Base-by-base conservation (phyloP, 2,329 filamentous ascomycete species). In the Hypoxylon sp. region DNA sequence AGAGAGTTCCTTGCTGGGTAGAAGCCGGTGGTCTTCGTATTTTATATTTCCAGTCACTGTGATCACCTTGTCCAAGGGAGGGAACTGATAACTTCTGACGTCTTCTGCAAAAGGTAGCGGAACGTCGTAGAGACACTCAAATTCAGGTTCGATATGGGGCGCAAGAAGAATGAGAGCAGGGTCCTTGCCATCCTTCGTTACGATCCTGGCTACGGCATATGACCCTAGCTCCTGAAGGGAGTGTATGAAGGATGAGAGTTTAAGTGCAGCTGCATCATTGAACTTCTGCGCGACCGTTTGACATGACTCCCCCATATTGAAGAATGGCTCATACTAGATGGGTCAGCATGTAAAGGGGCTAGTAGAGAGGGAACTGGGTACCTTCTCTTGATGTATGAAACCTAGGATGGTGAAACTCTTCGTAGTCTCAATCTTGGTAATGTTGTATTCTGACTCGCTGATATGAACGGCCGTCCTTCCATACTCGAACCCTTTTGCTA, bases 401-500 rank as follows among this genome's bases (percentile, higher is more conserved):
- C 96, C 96, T 54, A 99, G 82, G 43, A 99, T 90, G 2, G 93
- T 90, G 61, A 98, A 88, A 6, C 86, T 85, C 63, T 91, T 90
- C 8, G 81, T 79, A 0, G 93, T 96, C 73, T 96, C 90, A 32
- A 97, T 84, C 69, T 91, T 94, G n/a, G 93, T 97, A 61, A 97
- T 89, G 71, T 94, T 93, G 76, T 91, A 87, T 73, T 99, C 95
- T 0, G 91, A 91, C 71, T 94, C 90, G 70, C 88, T 92, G 71
- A 99, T 97, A 70, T 91, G 90, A 1, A 99, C 95, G 2, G 92
- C 93, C 0, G 95, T 97, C 61, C 94, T 87, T 47, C 96, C 96
- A 76, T 99, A 99, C 74, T 93, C 90, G 74, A 95, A 99, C 0
- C 96, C 96, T 77, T 94, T 97, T n/a, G 93, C 93, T 37, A 99